Evolutionary conservation across 345 rosid genomes (phyloP), one percentile per base, ranked within the genome.

Genomic region (Boechera retrofracta): DNA sequence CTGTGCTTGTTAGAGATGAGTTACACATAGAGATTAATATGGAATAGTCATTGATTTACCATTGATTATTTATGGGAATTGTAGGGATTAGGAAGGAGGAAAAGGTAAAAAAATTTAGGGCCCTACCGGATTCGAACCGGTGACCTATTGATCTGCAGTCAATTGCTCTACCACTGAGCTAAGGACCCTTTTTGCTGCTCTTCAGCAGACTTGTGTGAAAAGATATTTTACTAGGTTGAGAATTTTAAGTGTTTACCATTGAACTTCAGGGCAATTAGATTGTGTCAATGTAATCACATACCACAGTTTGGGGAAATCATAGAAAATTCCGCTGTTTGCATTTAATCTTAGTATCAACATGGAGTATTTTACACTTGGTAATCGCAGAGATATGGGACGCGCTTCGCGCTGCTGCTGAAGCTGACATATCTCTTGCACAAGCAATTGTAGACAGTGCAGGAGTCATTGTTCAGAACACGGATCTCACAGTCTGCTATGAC

Each of bases 81-180:
- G 6, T 10, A 63, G 6, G 10, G 33, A 26, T 21, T 60, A 10
- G 48, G 6, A 44, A 0, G 38, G 2, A 4, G 5, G 7, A 7
- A 26, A 67, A 48, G 10, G 63, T 6, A 0, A 15, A 6, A 24
- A 2, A 0, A 0, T 4, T 4, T 10, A 64, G 72, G 83, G 79
- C 82, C 84, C 81, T 77, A 82, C 84, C 78, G 80, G 76, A 41
- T 73, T 83, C 77, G 82, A 83, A 81, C 85, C 81, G 69, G 79
- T 83, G 94, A 86, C 91, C 91, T 86, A 86, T 85, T 89, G 87
- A 89, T 86, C 90, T 86, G 87, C 86, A 91, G 91, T 87, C 89
- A 91, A 86, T 85, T 89, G 91, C 91, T 89, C 92, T 84, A 87
- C 92, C 87, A 86, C 92, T 86, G 89, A 91, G 91, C 90, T 82